These are phyloP conservation scores for Ustilago cynodontis DNA, from an alignment of 1,284 basidiomycete genomes.

Conservation along the genomic window DNA sequence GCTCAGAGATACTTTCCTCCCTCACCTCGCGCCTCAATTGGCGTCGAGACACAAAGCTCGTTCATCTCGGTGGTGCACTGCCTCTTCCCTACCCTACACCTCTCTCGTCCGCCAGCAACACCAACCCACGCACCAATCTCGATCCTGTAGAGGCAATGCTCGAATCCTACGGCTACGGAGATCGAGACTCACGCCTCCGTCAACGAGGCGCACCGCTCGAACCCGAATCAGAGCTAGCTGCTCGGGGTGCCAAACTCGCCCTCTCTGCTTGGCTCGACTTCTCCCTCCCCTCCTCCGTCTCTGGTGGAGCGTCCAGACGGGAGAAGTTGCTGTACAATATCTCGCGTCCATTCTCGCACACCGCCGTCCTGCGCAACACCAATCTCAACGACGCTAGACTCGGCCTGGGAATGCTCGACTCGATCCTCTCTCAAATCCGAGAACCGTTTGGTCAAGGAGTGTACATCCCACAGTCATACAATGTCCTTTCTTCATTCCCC, in stretches of 20 bases:
- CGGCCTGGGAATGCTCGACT: conserved; percentile 44
- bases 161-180: conserved; percentile 52
- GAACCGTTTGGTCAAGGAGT: conserved; percentile 42
- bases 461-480: conserved; percentile 57
- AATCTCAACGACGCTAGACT: conserved; percentile 27
- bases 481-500: conserved; percentile 51
- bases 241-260: conserved; percentile 20
- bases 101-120: conserved; percentile 1
- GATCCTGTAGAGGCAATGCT: conserved; percentile 63
- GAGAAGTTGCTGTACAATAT: conserved; percentile 35
- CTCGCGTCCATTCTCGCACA: conserved; percentile 34
- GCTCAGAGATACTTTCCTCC: conserved; percentile 47
- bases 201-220: conserved; percentile 35
- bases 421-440: conserved; percentile 26
- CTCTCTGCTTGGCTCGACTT: conserved; percentile 42
- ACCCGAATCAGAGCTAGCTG: conserved; percentile 30
- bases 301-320: background rate
- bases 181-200: conserved; percentile 21
- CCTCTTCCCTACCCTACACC: conserved; percentile 59
- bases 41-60: conserved; percentile 63
- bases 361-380: conserved; percentile 34
- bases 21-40: conserved; percentile 61
- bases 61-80: conserved; percentile 58
- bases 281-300: conserved; percentile 26
- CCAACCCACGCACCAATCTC: background rate